Percentiles rank a stretch among this genome's conserved stretches.
Conservation (phyloP, 2,329 filamentous ascomycete genomes). For the Pseudogymnoascus sp. region DNA sequence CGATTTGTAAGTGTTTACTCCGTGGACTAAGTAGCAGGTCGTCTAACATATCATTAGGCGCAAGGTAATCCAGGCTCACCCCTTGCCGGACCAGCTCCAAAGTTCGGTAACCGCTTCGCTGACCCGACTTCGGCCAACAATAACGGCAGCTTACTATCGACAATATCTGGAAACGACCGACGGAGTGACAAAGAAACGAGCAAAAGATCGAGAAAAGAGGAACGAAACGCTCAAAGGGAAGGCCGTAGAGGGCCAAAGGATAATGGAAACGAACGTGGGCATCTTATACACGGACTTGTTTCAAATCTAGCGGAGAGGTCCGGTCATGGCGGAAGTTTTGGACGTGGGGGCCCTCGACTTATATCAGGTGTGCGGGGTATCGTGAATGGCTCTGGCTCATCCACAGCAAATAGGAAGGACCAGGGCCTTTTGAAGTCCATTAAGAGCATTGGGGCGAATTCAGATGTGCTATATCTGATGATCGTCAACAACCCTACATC, state of each 20-base stretch:
- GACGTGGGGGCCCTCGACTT: background rate
- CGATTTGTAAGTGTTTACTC: conserved; percentile 14
- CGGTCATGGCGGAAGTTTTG: background rate
- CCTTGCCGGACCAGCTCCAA: conserved; percentile 6
- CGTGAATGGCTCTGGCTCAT: background rate
- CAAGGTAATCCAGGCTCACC: background rate
- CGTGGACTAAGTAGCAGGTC: background rate
- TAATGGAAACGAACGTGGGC: background rate
- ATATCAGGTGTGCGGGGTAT: background rate
- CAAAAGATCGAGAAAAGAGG: background rate
- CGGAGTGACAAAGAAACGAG: background rate
- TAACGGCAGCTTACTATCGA: conserved; percentile 29
- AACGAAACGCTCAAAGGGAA: background rate
- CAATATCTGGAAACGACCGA: background rate
- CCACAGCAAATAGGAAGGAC: background rate
- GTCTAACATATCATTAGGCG: background rate
- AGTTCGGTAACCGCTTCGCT: conserved; percentile 41
- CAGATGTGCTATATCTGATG: conserved; percentile 45
- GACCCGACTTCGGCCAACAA: conserved; percentile 46
- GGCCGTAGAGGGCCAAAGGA: background rate
- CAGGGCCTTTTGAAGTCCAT: background rate
- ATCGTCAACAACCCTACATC: conserved; percentile 42
- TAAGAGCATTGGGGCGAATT: background rate
- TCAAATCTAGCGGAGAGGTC: background rate
- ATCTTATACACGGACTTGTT: background rate